Base-by-base conservation (phyloP, 306 rosid genomes). In the Malus sylvestris region DNA sequence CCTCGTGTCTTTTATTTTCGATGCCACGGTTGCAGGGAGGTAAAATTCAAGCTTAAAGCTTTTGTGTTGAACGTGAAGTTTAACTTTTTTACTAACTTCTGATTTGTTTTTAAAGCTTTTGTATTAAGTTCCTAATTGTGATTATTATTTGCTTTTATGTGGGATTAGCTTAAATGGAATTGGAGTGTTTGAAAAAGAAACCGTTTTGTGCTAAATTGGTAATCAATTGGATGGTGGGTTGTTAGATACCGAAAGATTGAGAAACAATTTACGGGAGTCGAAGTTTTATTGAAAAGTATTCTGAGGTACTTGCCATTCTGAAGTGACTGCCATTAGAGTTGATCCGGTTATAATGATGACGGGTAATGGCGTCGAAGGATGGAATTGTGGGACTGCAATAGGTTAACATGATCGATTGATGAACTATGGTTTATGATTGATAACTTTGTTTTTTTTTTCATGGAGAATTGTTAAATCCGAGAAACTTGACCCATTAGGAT, bases 21-120 rank as follows among this genome's bases (percentile, higher is more conserved):
- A 96, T 79, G 98, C 99, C 44, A 89, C 97, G 25, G 91, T 89
- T 82, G 83, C 93, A 32, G 97, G 99, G 27, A 89, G 99, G 99
- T 96, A 81, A 6, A 0, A 35, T 32, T 82, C 52, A 8, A 45
- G 45, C 12, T 61, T 13, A 1, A 64, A 32, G 23, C n/a, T 7
- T 35, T 49, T 15, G 18, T 49, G 55, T 49, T 15, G 20, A 49
- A 49, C 55, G 5, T 42, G 45, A 42, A 42, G 45, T 9, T 9
- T 9, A 42, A 1, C 7, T 18, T 44, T 27, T 55, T 12, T 14
- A 15, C 19, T 3, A 3, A 29, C 12, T 64, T 64, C 6, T 64
- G 20, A 14, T 33, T 63, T 10, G 5, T 23, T 23, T 23, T 23
- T 23, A 23, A 23, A 23, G 25, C 25, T 23, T 23, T 23, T 52